Conservation (phyloP, 2,329 filamentous ascomycete species). For the Alternaria hordeiaustralica region DNA sequence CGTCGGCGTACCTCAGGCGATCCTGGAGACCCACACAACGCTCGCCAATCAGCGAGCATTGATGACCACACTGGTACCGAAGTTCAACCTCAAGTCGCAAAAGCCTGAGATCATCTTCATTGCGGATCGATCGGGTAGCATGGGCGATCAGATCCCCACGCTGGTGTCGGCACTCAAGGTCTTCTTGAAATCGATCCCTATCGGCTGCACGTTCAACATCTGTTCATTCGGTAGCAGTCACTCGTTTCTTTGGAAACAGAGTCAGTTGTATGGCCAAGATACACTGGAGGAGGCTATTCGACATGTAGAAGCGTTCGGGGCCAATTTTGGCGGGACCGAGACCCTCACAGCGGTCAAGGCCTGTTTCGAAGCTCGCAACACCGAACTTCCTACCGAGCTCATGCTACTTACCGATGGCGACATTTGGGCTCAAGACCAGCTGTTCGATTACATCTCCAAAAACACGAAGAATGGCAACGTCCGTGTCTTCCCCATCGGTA, state of each 20-base stretch:
- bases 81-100: constrained; percentile 10
- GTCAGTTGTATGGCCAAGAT: background rate
- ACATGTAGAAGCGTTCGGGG: background rate
- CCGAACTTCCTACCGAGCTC: background rate
- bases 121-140: constrained; percentile 11
- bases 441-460: background rate
- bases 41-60: constrained; percentile 5
- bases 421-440: constrained; percentile 2
- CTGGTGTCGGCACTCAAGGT: constrained; percentile 6
- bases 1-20: constrained; percentile 6
- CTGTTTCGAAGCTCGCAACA: background rate
- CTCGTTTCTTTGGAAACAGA: constrained; percentile 3
- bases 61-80: constrained; percentile 8
- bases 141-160: background rate
- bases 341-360: background rate
- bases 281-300: background rate
- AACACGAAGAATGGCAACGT: background rate
- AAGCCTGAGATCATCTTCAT: constrained; percentile 11
- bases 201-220: constrained; percentile 12
- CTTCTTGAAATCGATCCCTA: constrained; percentile 8
- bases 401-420: constrained; percentile 10
- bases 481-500: constrained; percentile 10
- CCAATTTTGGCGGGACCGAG: constrained; percentile 3
- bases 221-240: background rate
- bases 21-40: constrained; percentile 2